Evolutionary conservation across 805 yeast genomes (phyloP).

Genomic region (Candida saitoana): DNA sequence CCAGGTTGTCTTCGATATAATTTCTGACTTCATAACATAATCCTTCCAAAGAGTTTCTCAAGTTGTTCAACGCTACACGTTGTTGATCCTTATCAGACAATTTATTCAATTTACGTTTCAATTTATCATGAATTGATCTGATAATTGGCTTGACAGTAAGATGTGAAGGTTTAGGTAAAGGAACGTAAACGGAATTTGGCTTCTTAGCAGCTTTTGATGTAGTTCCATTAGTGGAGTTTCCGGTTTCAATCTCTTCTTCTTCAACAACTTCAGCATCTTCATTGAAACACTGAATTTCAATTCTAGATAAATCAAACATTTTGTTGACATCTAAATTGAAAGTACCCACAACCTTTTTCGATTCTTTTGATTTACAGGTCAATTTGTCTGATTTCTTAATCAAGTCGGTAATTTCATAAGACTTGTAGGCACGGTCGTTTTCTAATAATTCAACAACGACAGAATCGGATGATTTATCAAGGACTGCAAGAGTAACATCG

Average conservation of each 20-base stretch:
- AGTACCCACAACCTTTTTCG: conserved; percentile 31
- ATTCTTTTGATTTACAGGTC: conserved; percentile 36
- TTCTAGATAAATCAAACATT: conserved; percentile 42
- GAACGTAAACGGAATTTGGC: conserved; percentile 19
- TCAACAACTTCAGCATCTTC: conserved; percentile 12
- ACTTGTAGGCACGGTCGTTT: conserved; percentile 32
- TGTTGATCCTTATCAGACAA: conserved; percentile 55
- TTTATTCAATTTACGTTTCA: conserved; percentile 46
- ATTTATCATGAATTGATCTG: conserved; percentile 38
- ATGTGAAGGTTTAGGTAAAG: conserved; percentile 47
- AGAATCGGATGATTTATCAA: conserved; percentile 19
- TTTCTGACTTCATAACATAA: conserved; percentile 67
- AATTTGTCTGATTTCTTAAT: conserved; percentile 26
- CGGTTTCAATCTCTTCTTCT: conserved; percentile 9
- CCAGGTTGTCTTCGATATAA: conserved; percentile 51
- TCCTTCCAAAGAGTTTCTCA: conserved; percentile 67
- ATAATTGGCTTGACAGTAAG: conserved; percentile 30
- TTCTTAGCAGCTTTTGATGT: conserved; percentile 13
- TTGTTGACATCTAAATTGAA: conserved; percentile 48
- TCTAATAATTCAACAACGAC: conserved; percentile 33
- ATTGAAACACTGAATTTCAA: conserved; percentile 43
- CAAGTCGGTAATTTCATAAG: conserved; percentile 23
- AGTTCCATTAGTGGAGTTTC: conserved; percentile 11
- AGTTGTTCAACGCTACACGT: conserved; percentile 50
- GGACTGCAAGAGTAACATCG: conserved; percentile 34